These are phyloP conservation scores for Hypomyces perniciosus DNA, from an alignment of 2,329 filamentous ascomycete genomes.

Conservation along the genomic window DNA sequence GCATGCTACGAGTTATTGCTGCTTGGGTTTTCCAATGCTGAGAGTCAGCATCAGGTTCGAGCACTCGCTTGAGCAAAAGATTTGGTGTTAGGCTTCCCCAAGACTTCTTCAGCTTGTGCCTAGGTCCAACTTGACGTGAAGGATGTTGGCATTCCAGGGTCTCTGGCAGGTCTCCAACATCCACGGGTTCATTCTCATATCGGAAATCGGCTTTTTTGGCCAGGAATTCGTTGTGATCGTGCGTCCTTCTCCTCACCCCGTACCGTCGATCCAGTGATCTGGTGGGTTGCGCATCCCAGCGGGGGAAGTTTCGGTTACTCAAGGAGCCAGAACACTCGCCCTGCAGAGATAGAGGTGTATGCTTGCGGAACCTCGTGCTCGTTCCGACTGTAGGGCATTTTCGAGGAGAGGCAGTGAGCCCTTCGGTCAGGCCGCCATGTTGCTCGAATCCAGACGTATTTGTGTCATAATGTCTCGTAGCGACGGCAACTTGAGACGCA, in stretches of 20 bases:
- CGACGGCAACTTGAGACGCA: constrained; percentile 8
- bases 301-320: no score
- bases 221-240: no score
- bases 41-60: constrained; percentile 10
- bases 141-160: background rate
- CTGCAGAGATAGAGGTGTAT: background rate
- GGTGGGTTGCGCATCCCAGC: no score
- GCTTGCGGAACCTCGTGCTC: background rate
- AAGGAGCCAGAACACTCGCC: background rate
- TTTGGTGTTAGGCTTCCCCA: constrained; percentile 17
- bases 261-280: no score
- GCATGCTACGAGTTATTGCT: constrained; percentile 21
- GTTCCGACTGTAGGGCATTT: background rate
- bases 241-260: no score
- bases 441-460: background rate
- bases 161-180: background rate
- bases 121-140: background rate
- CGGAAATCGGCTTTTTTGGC: no score
- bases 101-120: background rate
- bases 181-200: no score
- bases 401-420: background rate
- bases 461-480: background rate
- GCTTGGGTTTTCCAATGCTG: constrained; percentile 16
- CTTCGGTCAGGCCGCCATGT: background rate
- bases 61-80: constrained; percentile 19